Base-by-base conservation (phyloP, 2,329 filamentous ascomycete genomes). In the Botryotinia convoluta region DNA sequence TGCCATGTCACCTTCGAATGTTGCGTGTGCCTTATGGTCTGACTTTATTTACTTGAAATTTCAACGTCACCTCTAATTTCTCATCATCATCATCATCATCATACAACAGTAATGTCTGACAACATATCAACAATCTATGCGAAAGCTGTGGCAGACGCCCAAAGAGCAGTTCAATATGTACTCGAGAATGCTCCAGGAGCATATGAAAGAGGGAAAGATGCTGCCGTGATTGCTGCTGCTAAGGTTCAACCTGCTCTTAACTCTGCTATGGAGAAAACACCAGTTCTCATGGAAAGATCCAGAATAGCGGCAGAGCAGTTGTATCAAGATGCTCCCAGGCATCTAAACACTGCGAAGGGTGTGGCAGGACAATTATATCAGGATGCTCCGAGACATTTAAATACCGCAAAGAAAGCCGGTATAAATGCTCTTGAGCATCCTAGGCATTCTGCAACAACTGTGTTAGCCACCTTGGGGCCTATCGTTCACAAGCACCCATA, bases 191-290 rank as follows among this genome's bases (percentile, higher is more conserved):
- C 69, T 37, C 69, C 69, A n/a, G 61, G 44, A 12, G 69, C 45
- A 57, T 71, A 71, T 65, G 60, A 65, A 51, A 54, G 44, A 29
- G 60, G 69, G 20, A 71, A 32, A 71, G 59, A 65, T 39, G 69
- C 60, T 65, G 45, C 45, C 8, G n/a, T 22, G 8, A 42, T 39
- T 18, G 29, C 35, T 22, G 59, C n/a, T n/a, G 12, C 69, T 12
- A 65, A 65, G 48, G n/a, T 57, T 44, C 69, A 39, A 35, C 69
- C 69, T 35, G 48, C 22, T 20, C 59, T 71, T n/a, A 26, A 57
- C 14, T 63, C 32, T 57, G 69, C 69, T 57, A n/a, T 71, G 8
- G 60, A 71, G 45, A 65, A 44, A 65, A 35, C 45, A 3, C 69
- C 69, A 42, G 20, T 39, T 4, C 20, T 71, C 22, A 26, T 71